Base-by-base conservation (phyloP, 768 basidiomycete species). In the Pleurotus salmoneostramineus region DNA sequence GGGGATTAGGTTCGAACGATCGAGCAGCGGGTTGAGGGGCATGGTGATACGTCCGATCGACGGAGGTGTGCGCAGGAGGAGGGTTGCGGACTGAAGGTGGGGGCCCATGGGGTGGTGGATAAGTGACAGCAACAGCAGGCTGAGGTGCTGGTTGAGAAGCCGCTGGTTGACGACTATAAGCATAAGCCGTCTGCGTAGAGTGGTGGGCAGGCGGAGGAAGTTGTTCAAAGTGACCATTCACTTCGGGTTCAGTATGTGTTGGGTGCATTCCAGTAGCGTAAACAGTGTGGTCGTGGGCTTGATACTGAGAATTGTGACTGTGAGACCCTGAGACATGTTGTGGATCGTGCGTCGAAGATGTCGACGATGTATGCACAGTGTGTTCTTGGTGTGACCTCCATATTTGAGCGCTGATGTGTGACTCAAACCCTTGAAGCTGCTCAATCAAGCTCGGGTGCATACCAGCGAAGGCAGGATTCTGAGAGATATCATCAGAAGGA, bases 381-480 rank as follows among this genome's bases (percentile, higher is more conserved):
- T 55, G 52, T 2, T 67, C 68, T 35, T 71, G 65, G 61, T 77
- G 78, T 4, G 78, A 80, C 59, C 76, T 74, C 43, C 75, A 71
- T 12, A 85, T 76, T 65, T 83, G 83, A 10, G 73, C 69, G 31
- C 73, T 72, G 60, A 87, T 77, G 32, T 77, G 75, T 0, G 78
- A 83, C 7, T 84, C 82, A 61, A 87, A 86, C n/a, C 68, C 71
- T 56, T 76, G 72, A 61, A 84, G 73, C 50, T 87, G 83, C 52
- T 77, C 74, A 8, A 83, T 77, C 54, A 87, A 68, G 50, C 74
- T 80, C 3, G 83, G 83, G 64, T 87, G 85, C 11, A 81, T 77
- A 46, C 74, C 73, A 3, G 74, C 77, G 55, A 84, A 81, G 1
- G 74, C 69, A 0, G 72, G 72, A 56, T 72, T 72, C 58, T 74